Evolutionary conservation across 1,139 yeast species (phyloP), one percentile per base, ranked within the genome.

Genomic region (Scheffersomyces parashehatae): DNA sequence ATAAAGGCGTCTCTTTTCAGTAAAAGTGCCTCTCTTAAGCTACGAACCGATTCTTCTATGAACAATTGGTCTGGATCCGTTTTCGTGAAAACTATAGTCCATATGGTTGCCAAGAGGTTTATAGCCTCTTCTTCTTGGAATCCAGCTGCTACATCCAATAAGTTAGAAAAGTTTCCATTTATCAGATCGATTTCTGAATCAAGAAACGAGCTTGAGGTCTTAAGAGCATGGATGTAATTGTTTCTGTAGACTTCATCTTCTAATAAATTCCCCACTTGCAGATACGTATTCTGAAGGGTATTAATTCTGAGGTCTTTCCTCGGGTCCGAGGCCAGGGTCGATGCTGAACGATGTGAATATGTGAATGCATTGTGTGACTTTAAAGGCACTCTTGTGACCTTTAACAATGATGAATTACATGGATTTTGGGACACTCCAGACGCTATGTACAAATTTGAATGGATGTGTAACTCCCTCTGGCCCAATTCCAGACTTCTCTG

Each of bases 21-120:
- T n/a, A 60, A 37, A 5, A 65, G 36, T 15, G 40, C 36, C 2
- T 44, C n/a, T 38, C 62, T 64, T 7, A 64, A 45, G n/a, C 11
- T 31, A 31, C 11, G 35, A 8, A 12, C 35, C 13, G 35, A 31
- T 20, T 31, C 20, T 11, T n/a, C 15, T 20, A 20, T 20, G 26
- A 20, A 20, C 26, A 20, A 20, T 20, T 20, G 26, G 10, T 31
- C 20, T 12, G 13, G 32, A 16, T 36, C n/a, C 15, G 45, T 46
- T 13, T 39, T 46, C 13, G 33, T 37, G 33, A 52, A 51, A 3
- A 52, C 46, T 8, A 41, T 37, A 11, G 41, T 41, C 68, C 69
- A 64, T n/a, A 62, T 51, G 14, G 52, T 53, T 42, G 61, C 52
- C 6, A 61, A 41, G 15, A 61, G 45, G 3, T 48, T 49, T 16